Base-by-base conservation (phyloP, 2,329 filamentous ascomycete species). In the Teratosphaeria pseudoeucalypti region DNA sequence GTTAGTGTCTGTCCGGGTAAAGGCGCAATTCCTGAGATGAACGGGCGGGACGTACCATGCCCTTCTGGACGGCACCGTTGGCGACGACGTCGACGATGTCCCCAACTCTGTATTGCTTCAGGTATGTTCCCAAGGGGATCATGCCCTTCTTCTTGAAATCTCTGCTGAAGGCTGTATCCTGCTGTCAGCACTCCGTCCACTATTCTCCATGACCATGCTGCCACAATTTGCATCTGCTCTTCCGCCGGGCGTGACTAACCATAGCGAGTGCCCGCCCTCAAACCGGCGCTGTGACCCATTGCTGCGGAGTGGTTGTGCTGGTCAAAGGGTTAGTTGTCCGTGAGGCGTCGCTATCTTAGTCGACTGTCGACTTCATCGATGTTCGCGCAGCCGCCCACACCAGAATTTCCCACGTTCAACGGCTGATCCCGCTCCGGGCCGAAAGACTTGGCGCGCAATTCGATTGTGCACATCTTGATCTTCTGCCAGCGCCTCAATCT, bases 1-100 rank as follows among this genome's bases (percentile, higher is more conserved):
- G 54, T 65, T 55, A 61, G 58, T 34, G 29, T n/a, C 34, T 52
- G 52, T 49, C 16, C 49, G 39, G 29, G 54, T 26, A 6, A 23
- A 23, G 5, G n/a, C 16, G 43, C n/a, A n/a, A 49, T 49, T 49
- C 23, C 32, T 27, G 34, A 27, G 19, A 34, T 19, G 11, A 32
- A 52, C 63, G 52, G 61, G 61, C 61, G 11, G 19, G 34, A 81
- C 87, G 86, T 82, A 94, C 89, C 70, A 72, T 72, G 67, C 91
- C 92, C 86, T 96, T 95, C 84, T 96, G 92, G 68, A 95, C 89
- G 75, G 91, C 94, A 88, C 92, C 94, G 83, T 99, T 97, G 76
- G 89, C 89, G 82, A 95, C 95, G 78, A 99, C 90, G 78, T 99
- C 94, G 75, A 99, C 94, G 73, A 97, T 96, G 76, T 99, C 94